phyloP scores from a whole-genome alignment of 169 alveolate genomes.

The Plasmodium inui region DNA sequence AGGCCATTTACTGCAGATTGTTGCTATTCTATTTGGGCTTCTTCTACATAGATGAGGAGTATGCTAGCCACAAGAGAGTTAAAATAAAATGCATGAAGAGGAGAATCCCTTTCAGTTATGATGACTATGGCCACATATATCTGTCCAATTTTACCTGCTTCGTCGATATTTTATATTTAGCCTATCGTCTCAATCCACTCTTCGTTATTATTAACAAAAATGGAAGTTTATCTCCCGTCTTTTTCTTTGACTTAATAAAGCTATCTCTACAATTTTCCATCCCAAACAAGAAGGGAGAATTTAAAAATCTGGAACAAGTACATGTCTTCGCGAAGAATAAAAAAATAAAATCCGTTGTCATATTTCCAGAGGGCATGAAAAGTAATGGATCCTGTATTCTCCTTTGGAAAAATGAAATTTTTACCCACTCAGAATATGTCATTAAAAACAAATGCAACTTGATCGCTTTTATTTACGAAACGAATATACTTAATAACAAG shows the following conservation, averaged over 20 bases:
- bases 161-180: conserved; percentile 66
- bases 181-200: conserved; percentile 55
- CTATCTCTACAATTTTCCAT: conserved; percentile 57
- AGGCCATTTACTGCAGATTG: conserved; percentile 42
- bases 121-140: conserved; percentile 68
- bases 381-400: conserved; percentile 65
- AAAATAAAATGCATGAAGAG: conserved; percentile 50
- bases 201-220: conserved; percentile 49
- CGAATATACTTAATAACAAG: conserved; percentile 20
- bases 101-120: conserved; percentile 47
- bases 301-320: conserved; percentile 64
- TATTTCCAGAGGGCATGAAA: conserved; percentile 72
- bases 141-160: conserved; percentile 61
- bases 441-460: conserved; percentile 44
- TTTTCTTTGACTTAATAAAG: conserved; percentile 43
- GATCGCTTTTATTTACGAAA: conserved; percentile 51
- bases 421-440: conserved; percentile 31
- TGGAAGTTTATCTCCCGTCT: conserved; percentile 57
- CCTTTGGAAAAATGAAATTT: conserved; percentile 66
- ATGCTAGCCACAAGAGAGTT: conserved; percentile 63
- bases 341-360: conserved; percentile 47
- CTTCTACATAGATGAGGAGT: conserved; percentile 52
- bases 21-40: conserved; percentile 55
- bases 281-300: conserved; percentile 39
- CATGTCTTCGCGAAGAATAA: conserved; percentile 47